Evolutionary conservation across 2,329 filamentous ascomycete genomes (phyloP).

Genomic region (Penicillium frequentans): DNA sequence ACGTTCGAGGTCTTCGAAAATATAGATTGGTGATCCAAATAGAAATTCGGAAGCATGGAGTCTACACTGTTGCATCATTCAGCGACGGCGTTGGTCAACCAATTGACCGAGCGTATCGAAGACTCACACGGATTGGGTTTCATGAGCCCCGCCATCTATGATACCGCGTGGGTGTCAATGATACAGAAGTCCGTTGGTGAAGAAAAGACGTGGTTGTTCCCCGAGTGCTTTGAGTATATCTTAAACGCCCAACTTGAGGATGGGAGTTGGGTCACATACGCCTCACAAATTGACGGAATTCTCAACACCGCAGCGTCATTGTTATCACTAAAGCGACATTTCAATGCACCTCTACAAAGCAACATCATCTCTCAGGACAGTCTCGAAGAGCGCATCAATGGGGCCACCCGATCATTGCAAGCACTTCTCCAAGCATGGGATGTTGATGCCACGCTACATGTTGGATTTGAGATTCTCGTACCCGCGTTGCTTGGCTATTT

Average conservation of each 20-base stretch:
- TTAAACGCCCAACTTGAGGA: conserved; percentile 25
- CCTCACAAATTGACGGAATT: conserved; percentile 33
- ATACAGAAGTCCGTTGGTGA: conserved; percentile 16
- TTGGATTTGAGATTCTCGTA: conserved; percentile 39
- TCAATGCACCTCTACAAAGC: background rate
- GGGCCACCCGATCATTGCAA: conserved; percentile 20
- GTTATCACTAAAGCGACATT: conserved; percentile 25
- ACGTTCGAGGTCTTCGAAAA: background rate
- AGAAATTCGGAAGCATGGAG: background rate
- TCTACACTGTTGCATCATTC: background rate
- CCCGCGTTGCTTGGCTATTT: conserved; percentile 32
- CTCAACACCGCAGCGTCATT: conserved; percentile 36
- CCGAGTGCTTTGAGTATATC: conserved; percentile 32
- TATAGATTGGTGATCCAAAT: background rate
- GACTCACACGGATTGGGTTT: conserved; percentile 1
- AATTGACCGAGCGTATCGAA: conserved; percentile 1
- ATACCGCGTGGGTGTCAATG: conserved; percentile 39
- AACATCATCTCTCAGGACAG: background rate
- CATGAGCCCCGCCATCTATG: conserved; percentile 22
- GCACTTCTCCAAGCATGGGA: conserved; percentile 28
- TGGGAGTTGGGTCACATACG: conserved; percentile 27
- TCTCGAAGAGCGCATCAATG: background rate
- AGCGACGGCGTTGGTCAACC: background rate
- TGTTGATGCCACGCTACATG: conserved; percentile 27
- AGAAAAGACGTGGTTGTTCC: conserved; percentile 30